Evolutionary conservation across 768 basidiomycete species (phyloP).

Genomic region (Lactarius sp.): DNA sequence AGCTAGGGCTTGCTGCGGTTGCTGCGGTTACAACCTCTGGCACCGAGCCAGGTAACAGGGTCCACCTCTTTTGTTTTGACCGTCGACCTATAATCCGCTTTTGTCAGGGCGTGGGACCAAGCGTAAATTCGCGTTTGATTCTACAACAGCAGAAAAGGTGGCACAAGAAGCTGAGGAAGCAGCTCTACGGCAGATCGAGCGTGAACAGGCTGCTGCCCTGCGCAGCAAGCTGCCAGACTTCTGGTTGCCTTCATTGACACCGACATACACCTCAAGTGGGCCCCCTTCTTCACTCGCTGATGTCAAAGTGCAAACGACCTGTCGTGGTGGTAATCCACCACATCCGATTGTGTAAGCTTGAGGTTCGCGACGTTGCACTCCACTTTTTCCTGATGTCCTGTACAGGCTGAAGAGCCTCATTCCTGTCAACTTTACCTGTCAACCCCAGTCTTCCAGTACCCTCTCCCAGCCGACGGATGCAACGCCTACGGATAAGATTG

Average conservation of each 20-base stretch:
- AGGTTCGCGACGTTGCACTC: not conserved
- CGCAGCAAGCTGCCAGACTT: conserved; percentile 92
- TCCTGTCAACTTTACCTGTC: conserved; percentile 73
- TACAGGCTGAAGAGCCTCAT: conserved; percentile 76
- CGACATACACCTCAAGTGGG: conserved; percentile 62
- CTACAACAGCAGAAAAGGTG: conserved; percentile 61
- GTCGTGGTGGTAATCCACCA: conserved; percentile 71
- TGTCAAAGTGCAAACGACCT: conserved; percentile 84
- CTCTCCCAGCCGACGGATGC: conserved; percentile 32
- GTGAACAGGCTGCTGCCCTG: conserved; percentile 79
- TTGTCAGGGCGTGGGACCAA: conserved; percentile 56
- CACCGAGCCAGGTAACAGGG: conserved; percentile 35
- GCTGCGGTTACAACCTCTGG: conserved; percentile 40
- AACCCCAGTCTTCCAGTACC: conserved; percentile 32
- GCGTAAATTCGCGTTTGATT: conserved; percentile 83
- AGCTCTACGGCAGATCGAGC: conserved; percentile 76
- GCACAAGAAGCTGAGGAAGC: conserved; percentile 83
- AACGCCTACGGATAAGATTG: conserved; percentile 34
- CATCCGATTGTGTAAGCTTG: conserved; percentile 71
- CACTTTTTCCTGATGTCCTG: conserved; percentile 13
- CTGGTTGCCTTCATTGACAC: conserved; percentile 93
- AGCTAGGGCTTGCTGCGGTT: conserved; percentile 59
- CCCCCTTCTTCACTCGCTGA: conserved; percentile 66
- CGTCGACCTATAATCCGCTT: not conserved
- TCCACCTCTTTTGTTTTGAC: conserved; percentile 21